Evolutionary conservation across 2,329 filamentous ascomycete genomes (phyloP), one percentile per base, ranked within the genome.

Genomic region (Thermoascus crustaceus): DNA sequence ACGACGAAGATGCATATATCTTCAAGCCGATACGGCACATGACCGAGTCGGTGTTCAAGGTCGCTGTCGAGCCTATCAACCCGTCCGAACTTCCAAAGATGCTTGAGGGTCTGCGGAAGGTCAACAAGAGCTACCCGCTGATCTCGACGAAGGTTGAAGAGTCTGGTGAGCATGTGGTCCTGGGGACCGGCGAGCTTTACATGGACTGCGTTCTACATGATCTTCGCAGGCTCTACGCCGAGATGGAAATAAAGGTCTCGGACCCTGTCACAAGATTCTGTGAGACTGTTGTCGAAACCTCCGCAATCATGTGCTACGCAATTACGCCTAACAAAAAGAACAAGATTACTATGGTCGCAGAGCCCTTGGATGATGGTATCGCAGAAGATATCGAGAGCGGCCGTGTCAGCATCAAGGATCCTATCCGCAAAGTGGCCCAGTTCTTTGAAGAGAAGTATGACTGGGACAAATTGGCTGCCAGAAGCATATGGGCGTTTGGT

Each of bases 291-390:
- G 87, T 94, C 23, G 91, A 98, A 60, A 94, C 91, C 47, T 95
- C 87, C 11, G 88, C 88, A 13, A 95, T 94, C 40, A 95, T 95
- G 65, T 98, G 91, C 66, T 98, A 95, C 59, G 89, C 91, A 14
- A 79, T 94, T 49, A 96, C 91, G 2, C 91, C 91, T 2, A 98
- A 98, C 68, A 98, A 98, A 68, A 95, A 95, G 70, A 98, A 98
- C 69, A 94, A 94, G 61, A 83, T 98, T 52, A 96, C 91, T 22
- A 95, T 98, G 85, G 84, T 96, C 38, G 91, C 91, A 3, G 91
- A 98, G 60, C 89, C 91, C 21, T 69, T 98, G 9, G 91, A 98
- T 48, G 84, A 93, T 50, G 91, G 91, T 10, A 94, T 98, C 43
- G 86, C 89, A 4, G 80, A 85, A 52, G 91, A 98, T 52, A 96